A percentile compares a stretch with the other conserved stretches of the same genome.
Conservation (phyloP, 108 stramenopile species). For the Fragilariopsis cylindrus region DNA sequence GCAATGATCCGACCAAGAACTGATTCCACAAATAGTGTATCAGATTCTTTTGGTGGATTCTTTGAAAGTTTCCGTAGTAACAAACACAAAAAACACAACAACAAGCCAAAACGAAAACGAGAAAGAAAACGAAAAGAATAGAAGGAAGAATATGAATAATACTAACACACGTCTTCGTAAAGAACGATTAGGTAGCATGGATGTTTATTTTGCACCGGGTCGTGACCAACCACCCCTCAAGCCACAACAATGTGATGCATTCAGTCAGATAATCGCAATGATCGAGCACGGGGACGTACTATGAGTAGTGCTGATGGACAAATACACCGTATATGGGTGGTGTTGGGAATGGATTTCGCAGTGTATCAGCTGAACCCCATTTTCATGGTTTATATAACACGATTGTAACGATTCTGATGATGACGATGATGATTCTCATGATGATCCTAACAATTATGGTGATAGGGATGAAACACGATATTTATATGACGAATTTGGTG, state of each 20-base stretch:
- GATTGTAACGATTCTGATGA: neutral
- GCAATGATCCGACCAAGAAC: neutral
- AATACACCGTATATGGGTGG: no score
- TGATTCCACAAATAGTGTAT: neutral
- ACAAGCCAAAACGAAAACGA: neutral
- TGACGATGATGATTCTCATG: neutral
- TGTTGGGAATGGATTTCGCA: neutral
- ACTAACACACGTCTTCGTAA: neutral
- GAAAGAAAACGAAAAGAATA: neutral
- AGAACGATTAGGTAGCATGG: conserved; percentile 40
- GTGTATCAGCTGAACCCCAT: conserved; percentile 1
- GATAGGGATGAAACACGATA: conserved; percentile 23
- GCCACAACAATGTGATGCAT: no score
- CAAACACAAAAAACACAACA: neutral
- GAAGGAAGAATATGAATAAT: neutral
- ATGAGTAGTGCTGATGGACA: no score
- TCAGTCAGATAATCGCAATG: neutral
- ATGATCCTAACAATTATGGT: neutral
- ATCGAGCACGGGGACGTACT: no score
- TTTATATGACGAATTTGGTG: conserved; percentile 36
- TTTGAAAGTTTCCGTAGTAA: neutral
- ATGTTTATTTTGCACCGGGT: conserved; percentile 23
- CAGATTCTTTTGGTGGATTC: neutral
- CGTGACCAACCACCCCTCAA: neutral
- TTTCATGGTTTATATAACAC: conserved; percentile 2